Evolutionary conservation across 2,329 filamentous ascomycete species (phyloP), one percentile per base, ranked within the genome.

Genomic region (Rosellinia necatrix): DNA sequence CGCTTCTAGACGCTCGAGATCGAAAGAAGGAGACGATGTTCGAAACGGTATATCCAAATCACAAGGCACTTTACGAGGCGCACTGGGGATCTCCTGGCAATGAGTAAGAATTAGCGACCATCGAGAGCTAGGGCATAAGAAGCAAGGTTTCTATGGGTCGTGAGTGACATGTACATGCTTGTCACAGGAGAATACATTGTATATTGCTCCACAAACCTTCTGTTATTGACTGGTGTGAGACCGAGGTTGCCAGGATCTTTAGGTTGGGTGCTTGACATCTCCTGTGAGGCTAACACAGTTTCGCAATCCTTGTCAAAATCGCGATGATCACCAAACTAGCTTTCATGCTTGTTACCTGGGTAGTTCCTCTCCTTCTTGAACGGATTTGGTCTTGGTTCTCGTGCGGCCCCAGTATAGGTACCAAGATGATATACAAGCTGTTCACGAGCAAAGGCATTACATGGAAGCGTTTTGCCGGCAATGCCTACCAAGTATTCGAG

Each of bases 231-330:
- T 49, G 53, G 57, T 57, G 49, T 59, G 38, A 50, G 56, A 61
- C 61, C 56, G 47, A 53, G 43, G 52, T 53, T 62, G 53, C 59
- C 41, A 56, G 61, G 50, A 52, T 64, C 53, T 61, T 55, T 49
- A 27, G 41, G 17, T 62, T 56, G 41, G 54, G 42, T 55, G 53
- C 56, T 61, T 61, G 60, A 63, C 40, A 54, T 56, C 47, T 60
- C 35, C 60, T 52, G 57, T 56, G 59, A 62, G 61, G 60, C 61
- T 62, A 52, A 62, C 58, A 58, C 46, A 59, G 66, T 68, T 68
- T 68, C 65, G 65, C 60, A 48, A 69, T 67, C 65, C 67, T 58
- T 68, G 67, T 49, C 38, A 24, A 21, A 44, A 60, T 60, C 65
- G 47, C 40, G 58, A 50, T 51, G 66, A 67, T 64, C 64, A 56